Base-by-base conservation (phyloP, 2,329 filamentous ascomycete species). In the Acephala macrosclerotiorum region DNA sequence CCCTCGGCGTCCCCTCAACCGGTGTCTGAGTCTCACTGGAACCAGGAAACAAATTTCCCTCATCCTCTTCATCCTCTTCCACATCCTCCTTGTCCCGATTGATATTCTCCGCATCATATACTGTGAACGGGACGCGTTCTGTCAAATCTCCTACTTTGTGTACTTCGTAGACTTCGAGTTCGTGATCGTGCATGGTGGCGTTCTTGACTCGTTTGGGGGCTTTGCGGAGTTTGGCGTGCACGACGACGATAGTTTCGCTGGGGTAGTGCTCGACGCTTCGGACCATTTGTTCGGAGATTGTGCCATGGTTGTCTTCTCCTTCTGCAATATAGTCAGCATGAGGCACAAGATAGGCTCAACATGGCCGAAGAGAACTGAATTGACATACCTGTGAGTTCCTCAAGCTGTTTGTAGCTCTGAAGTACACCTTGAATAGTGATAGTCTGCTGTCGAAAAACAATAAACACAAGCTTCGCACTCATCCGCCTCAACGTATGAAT, bases 261-360 rank as follows among this genome's bases (percentile, higher is more conserved):
- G 90, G 89, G 55, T 97, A 82, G 75, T 93, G 92, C 79, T 96
- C 92, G 2, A 92, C 92, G 91, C 93, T 97, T 75, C 92, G 90
- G 33, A 97, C 84, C 85, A 97, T 95, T 73, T 91, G 85, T 65
- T 88, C 84, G 1, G 91, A 90, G 12, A 91, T 84, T 57, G 82
- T 81, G 7, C 87, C 86, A 12, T 67, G 64, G 85, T 69, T 67
- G 42, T 70, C 65, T 61, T 74, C 66, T 58, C 63, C 63, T 33
- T 66, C 67, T 70, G 53, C 40, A 22, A 9, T 55, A 63, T 42
- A 33, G 58, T 68, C 42, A 67, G 68, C 51, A n/a, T n/a, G n/a
- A n/a, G n/a, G n/a, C n/a, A n/a, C n/a, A n/a, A n/a, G n/a, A n/a
- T n/a, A n/a, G n/a, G n/a, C n/a, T n/a, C n/a, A n/a, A n/a, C n/a